Evolutionary conservation across 805 yeast species (phyloP), one percentile per base, ranked within the genome.

Genomic region (Sugiyamaella qingdaonensis): DNA sequence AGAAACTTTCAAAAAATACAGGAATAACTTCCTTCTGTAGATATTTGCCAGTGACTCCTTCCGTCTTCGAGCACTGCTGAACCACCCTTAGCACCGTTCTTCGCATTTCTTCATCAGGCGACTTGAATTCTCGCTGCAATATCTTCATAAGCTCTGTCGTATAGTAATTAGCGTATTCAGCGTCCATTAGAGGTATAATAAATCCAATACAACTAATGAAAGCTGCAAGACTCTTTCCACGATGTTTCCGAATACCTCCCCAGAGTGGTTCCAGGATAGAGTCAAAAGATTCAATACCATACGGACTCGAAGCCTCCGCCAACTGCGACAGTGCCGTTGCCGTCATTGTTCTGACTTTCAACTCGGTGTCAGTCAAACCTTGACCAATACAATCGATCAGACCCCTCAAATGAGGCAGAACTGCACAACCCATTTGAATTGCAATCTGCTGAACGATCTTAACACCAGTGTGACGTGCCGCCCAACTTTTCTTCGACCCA

Each of bases 71-170:
- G 60, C 94, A 80, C 55, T 79, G 83, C 51, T 78, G 84, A 31
- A 91, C 71, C 7, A 88, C 87, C 31, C 76, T 72, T 54, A 94
- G 67, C 2, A 91, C 85, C 0, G 90, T 78, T 54, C 78, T 78
- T 61, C 81, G 82, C 92, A 91, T 86, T 47, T 90, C 96, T 56
- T 87, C 95, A 63, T 89, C 96, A 0, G 94, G 90, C 0, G 95
- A 80, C 34, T 73, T 67, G 61, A 89, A 87, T 67, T 91, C 95
- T 51, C 94, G 73, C 2, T 80, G 62, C 4, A 90, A 71, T 27
- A 89, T 77, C 16, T 71, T 71, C 75, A 90, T 78, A 2, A 90
- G 77, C 64, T 88, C 95, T 46, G 77, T 77, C 0, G 97, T 81
- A 60, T 88, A 90, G 65, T 82, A 86, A 51, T 81, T 80, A 1